A percentile compares a stretch with the other conserved stretches of the same genome.
phyloP scores from a whole-genome alignment of 176 grass and related monocot genomes.

The Thinopyrum elongatum region DNA sequence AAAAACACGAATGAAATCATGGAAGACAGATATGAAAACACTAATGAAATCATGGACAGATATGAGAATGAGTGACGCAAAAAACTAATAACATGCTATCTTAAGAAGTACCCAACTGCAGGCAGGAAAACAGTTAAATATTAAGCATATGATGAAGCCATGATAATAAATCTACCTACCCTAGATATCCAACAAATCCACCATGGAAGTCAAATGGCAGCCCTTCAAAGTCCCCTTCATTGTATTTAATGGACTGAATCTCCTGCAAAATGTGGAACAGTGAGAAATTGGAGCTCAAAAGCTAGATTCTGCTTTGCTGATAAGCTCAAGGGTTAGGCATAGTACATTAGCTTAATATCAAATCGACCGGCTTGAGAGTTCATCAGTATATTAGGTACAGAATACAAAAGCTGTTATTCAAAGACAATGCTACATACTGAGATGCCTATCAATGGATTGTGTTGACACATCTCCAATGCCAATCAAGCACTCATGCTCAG shows the following conservation, averaged over 20 bases:
- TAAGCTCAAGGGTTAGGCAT: not conserved
- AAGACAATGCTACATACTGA: not conserved
- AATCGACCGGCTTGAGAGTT: not conserved
- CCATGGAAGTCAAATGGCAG: conserved; percentile 93
- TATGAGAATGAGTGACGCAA: too few species aligned
- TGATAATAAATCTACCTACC: conserved; percentile 51
- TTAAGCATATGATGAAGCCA: not conserved
- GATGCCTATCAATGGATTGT: not conserved
- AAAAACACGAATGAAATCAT: not conserved
- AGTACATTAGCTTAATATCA: not conserved
- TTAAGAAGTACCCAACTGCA: conserved; percentile 4
- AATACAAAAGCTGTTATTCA: not conserved
- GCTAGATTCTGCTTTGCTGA: conserved; percentile 3
- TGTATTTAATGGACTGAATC: conserved; percentile 71
- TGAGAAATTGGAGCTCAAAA: not conserved
- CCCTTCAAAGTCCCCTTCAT: conserved; percentile 79
- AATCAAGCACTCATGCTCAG: not conserved
- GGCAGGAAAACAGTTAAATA: not conserved
- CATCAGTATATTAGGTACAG: not conserved
- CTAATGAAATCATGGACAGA: not conserved
- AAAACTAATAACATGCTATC: not conserved
- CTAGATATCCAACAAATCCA: conserved; percentile 91
- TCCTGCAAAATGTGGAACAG: conserved; percentile 51
- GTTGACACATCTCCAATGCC: not conserved
- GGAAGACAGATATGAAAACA: not conserved